A percentile compares a stretch with the other conserved stretches of the same genome.
These are phyloP conservation scores for Echium plantagineum DNA, from an alignment of 257 asterid species.

Conservation along the genomic window DNA sequence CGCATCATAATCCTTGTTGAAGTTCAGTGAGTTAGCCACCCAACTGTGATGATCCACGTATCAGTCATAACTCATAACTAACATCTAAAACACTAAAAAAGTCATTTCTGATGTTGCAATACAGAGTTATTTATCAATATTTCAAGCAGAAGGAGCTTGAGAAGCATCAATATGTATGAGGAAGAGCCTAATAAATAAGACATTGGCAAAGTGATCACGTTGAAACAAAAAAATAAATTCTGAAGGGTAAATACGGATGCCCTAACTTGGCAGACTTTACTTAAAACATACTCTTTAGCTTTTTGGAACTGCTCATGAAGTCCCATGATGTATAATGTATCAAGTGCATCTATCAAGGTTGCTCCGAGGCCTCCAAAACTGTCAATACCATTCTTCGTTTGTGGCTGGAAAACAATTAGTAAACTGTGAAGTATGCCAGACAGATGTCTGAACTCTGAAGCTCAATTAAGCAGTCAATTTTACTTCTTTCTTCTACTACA, in stretches of 20 bases:
- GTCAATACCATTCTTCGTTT: slow-evolving; percentile 75
- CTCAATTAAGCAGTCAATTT: too few species aligned
- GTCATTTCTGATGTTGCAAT: too few species aligned
- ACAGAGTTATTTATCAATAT: too few species aligned
- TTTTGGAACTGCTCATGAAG: slow-evolving; percentile 83
- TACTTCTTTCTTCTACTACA: background rate
- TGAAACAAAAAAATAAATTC: too few species aligned
- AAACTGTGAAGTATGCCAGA: background rate
- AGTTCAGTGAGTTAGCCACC: slow-evolving; percentile 87
- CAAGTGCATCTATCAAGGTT: slow-evolving; percentile 87
- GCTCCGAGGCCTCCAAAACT: slow-evolving; percentile 99
- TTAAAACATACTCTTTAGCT: slow-evolving; percentile 79
- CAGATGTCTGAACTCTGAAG: background rate
- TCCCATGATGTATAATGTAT: slow-evolving; percentile 95
- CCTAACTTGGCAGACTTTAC: background rate
- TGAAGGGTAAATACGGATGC: too few species aligned
- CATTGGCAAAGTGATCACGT: background rate
- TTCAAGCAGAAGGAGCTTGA: too few species aligned
- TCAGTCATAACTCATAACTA: background rate
- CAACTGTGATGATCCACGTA: slow-evolving; percentile 57
- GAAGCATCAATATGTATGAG: too few species aligned
- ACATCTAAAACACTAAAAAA: too few species aligned
- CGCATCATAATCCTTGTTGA: slow-evolving; percentile 93
- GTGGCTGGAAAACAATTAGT: slow-evolving; percentile 51
- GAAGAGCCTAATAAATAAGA: too few species aligned